Evolutionary conservation across 768 basidiomycete genomes (phyloP).

Genomic region (Paxillus ammoniavirescens): DNA sequence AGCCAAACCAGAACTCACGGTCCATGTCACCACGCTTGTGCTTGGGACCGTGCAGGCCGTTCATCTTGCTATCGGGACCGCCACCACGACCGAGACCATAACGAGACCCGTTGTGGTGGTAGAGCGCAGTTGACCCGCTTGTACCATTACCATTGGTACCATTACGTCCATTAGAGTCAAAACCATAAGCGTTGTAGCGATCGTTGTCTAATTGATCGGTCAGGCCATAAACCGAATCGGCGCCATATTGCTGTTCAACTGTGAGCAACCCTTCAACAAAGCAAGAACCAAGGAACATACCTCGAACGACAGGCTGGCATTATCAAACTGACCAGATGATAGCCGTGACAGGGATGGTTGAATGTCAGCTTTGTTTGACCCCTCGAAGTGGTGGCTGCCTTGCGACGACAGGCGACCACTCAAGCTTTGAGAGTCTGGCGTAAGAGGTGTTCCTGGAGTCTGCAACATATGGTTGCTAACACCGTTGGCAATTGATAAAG

Average conservation of each 20-base stretch:
- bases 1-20: slow-evolving; percentile 57
- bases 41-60: slow-evolving; percentile 87
- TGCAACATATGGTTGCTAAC: slow-evolving; percentile 52
- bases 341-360: slow-evolving; percentile 74
- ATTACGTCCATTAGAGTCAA: slow-evolving; percentile 46
- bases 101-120: slow-evolving; percentile 75
- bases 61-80: slow-evolving; percentile 77
- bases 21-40: slow-evolving; percentile 94
- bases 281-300: slow-evolving; percentile 36
- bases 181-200: slow-evolving; percentile 57
- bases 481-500: slow-evolving; percentile 53
- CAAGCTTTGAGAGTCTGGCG: slow-evolving; percentile 55
- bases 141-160: slow-evolving; percentile 34
- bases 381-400: slow-evolving; percentile 43
- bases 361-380: slow-evolving; percentile 54
- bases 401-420: slow-evolving; percentile 62
- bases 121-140: slow-evolving; percentile 71
- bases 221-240: slow-evolving; percentile 51
- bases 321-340: slow-evolving; percentile 57
- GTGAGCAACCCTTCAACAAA: slow-evolving; percentile 7
- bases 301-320: slow-evolving; percentile 51
- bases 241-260: slow-evolving; percentile 47
- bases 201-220: slow-evolving; percentile 49
- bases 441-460: slow-evolving; percentile 62
- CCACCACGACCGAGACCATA: slow-evolving; percentile 66